Percentiles rank a stretch among this genome's conserved stretches.
Conservation (phyloP, 768 basidiomycete species). For the Rubroboletus satanas region DNA sequence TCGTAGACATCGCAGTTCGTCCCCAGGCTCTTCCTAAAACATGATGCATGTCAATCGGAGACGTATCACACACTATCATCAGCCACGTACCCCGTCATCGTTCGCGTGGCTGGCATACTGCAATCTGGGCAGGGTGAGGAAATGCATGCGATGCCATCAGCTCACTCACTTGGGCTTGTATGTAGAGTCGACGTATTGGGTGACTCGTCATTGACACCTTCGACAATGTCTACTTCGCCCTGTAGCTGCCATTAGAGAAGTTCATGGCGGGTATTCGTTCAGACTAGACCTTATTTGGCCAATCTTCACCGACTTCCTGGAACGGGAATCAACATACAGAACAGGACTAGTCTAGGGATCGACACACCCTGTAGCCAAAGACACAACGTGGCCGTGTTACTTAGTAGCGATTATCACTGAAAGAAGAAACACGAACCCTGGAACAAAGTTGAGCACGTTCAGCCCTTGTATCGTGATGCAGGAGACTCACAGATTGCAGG, state of each 20-base stretch:
- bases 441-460: not conserved
- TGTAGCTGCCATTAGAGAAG: not conserved
- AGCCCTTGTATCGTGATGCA: not conserved
- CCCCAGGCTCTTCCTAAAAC: slow-evolving; percentile 9
- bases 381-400: not conserved
- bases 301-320: slow-evolving; percentile 20
- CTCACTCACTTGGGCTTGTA: slow-evolving; percentile 11
- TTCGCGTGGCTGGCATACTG: slow-evolving; percentile 21
- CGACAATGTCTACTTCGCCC: slow-evolving; percentile 29
- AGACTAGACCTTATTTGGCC: slow-evolving; percentile 13
- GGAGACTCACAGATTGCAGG: slow-evolving; percentile 29
- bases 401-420: not conserved
- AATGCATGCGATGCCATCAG: not conserved
- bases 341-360: not conserved
- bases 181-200: slow-evolving; percentile 28
- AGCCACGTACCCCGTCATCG: slow-evolving; percentile 28
- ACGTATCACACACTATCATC: not conserved
- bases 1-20: slow-evolving; percentile 24
- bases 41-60: not conserved
- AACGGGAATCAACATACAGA: not conserved
- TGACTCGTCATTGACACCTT: slow-evolving; percentile 27
- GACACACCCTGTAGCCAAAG: not conserved
- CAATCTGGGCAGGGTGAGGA: slow-evolving; percentile 18
- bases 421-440: slow-evolving; percentile 4
- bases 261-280: not conserved